Conservation (phyloP, 805 yeast genomes). For the Monosporozyma aquatica region DNA sequence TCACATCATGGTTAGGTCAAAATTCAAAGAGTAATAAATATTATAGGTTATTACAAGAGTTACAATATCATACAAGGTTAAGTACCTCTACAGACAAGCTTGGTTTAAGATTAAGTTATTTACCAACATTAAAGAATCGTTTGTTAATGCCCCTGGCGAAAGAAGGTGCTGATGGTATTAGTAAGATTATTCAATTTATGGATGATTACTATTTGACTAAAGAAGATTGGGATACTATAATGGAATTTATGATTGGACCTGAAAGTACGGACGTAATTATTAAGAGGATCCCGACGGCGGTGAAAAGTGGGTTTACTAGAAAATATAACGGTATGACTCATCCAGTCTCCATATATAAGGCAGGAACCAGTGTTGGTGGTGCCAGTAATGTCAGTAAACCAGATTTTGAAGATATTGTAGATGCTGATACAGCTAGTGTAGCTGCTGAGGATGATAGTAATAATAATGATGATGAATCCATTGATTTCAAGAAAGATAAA, state of each 20-base stretch:
- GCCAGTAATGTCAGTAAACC: conserved; percentile 20
- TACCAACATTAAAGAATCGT: conserved; percentile 52
- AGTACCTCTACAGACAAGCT: conserved; percentile 66
- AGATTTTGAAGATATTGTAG: conserved; percentile 32
- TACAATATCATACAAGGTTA: conserved; percentile 80
- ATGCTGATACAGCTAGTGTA: conserved; percentile 29
- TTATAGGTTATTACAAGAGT: conserved; percentile 69
- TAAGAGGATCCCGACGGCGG: conserved; percentile 65
- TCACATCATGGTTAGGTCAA: conserved; percentile 84
- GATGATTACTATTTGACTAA: conserved; percentile 80
- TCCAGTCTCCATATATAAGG: conserved; percentile 75
- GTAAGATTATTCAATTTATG: conserved; percentile 57
- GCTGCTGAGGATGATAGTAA: conserved; percentile 23
- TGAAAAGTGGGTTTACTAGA: conserved; percentile 79
- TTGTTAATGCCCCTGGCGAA: conserved; percentile 50
- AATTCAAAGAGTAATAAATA: conserved; percentile 77
- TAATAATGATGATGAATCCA: conserved; percentile 23
- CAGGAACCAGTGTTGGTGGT: conserved; percentile 48
- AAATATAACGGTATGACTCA: conserved; percentile 68
- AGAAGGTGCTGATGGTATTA: conserved; percentile 54
- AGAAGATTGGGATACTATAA: conserved; percentile 84
- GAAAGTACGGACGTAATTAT: conserved; percentile 35
- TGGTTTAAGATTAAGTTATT: conserved; percentile 67
- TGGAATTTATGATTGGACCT: conserved; percentile 76
- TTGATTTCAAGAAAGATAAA: conserved; percentile 32